Percentiles rank a stretch among this genome's conserved stretches.
Conservation (phyloP, 768 basidiomycete species). For the Boletales sp. region DNA sequence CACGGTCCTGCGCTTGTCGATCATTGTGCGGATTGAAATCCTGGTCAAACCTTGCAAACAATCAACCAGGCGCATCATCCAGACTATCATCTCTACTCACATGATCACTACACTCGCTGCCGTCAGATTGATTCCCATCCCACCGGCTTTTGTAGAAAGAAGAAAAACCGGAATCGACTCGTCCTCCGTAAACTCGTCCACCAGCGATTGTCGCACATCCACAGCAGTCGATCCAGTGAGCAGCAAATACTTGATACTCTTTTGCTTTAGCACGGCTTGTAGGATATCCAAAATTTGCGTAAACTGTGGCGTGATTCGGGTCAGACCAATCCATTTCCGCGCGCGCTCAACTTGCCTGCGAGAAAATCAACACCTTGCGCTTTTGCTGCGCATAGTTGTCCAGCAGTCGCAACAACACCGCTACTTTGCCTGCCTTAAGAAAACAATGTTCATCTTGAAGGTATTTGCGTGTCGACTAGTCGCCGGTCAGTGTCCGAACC, state of each 20-base stretch:
- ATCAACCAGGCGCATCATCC: neutral
- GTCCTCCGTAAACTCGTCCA: conserved; percentile 91
- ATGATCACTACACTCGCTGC: conserved; percentile 95
- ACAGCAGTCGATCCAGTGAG: conserved; percentile 94
- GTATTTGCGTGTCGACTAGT: conserved; percentile 68
- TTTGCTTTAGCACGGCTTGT: conserved; percentile 72
- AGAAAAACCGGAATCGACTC: conserved; percentile 85
- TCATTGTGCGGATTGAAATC: conserved; percentile 99
- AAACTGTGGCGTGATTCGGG: conserved; percentile 51
- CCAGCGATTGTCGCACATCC: conserved; percentile 86
- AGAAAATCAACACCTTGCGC: conserved; percentile 89
- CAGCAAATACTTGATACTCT: conserved; percentile 70
- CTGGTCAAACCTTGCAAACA: conserved; percentile 78
- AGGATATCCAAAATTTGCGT: conserved; percentile 95
- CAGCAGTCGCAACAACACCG: conserved; percentile 68
- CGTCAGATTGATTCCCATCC: conserved; percentile 95
- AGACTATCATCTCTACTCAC: conserved; percentile 36
- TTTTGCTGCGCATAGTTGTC: conserved; percentile 60
- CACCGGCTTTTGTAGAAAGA: conserved; percentile 88
- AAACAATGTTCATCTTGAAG: conserved; percentile 73
- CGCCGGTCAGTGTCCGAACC: conserved; percentile 6
- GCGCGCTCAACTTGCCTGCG: conserved; percentile 61
- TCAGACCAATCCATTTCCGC: neutral
- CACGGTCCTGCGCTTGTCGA: conserved; percentile 94
- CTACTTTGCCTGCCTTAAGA: conserved; percentile 85